These are phyloP conservation scores for Coniosporium tulheliwenetii DNA, from an alignment of 2,329 filamentous ascomycete genomes.

Conservation along the genomic window DNA sequence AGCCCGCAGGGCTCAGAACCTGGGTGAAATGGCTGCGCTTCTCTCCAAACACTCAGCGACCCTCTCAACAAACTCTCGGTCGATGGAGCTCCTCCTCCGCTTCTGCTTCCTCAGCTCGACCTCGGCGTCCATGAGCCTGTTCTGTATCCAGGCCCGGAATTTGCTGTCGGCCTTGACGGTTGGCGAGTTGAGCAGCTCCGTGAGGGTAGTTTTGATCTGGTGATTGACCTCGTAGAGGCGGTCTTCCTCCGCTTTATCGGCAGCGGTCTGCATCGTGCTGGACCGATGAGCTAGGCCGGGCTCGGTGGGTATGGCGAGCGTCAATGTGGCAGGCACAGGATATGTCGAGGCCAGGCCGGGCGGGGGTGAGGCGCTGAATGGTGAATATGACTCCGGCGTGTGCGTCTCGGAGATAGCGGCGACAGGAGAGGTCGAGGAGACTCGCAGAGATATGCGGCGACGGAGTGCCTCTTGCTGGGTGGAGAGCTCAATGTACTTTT, in stretches of 20 bases:
- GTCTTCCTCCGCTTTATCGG: constrained; percentile 21
- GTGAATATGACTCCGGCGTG: too few species aligned
- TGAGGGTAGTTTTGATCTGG: constrained; percentile 37
- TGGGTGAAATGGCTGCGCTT: neutral
- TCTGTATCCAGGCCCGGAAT: constrained; percentile 35
- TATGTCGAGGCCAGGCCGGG: too few species aligned
- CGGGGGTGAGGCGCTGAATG: too few species aligned
- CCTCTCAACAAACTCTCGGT: neutral
- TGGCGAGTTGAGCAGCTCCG: constrained; percentile 37
- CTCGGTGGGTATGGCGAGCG: too few species aligned
- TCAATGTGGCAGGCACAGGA: too few species aligned
- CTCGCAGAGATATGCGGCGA: too few species aligned
- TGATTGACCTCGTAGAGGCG: constrained; percentile 34
- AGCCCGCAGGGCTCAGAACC: too few species aligned
- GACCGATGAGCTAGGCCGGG: too few species aligned
- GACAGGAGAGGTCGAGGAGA: too few species aligned
- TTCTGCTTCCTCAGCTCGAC: constrained; percentile 29
- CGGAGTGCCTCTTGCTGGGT: too few species aligned
- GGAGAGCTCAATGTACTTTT: too few species aligned
- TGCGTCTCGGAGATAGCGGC: too few species aligned
- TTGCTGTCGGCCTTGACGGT: constrained; percentile 29
- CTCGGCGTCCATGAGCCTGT: constrained; percentile 37
- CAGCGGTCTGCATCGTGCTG: neutral
- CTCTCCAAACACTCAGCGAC: neutral
- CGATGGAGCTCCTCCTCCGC: constrained; percentile 12